Evolutionary conservation across 139 green algal genomes (phyloP), one percentile per base, ranked within the genome.

Genomic region (Micractinium conductrix): DNA sequence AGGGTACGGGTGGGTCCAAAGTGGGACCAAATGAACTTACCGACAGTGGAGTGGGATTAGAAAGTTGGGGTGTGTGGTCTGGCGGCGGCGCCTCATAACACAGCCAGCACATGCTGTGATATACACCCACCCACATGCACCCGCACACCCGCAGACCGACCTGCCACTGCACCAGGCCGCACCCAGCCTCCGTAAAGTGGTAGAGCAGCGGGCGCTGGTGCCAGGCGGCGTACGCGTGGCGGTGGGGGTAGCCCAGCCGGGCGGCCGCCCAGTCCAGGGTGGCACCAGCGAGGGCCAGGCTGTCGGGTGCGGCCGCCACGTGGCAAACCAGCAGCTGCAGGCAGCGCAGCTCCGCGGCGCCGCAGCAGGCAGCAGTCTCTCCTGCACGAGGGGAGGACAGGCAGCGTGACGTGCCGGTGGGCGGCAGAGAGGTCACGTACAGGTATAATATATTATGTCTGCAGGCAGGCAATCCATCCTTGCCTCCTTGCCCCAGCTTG

Each of bases 311-410:
- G 16, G 35, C 16, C 2, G 88, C 87, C 55, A 84, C 89, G 62
- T 93, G 85, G 16, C 30, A 42, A 44, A 62, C 80, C 58, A 91
- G 38, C 53, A 90, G 68, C 40, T 87, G 79, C 37, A 91, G 33
- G 40, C 78, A 83, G 28, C 83, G 38, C 40, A 79, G 62, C 86
- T 93, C 89, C 12, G 91, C 48, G 0, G 45, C 33, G 24, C 22
- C 65, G 63, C 87, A 86, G 40, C 71, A 65, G 38, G 72, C 68
- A 14, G 85, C 78, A 28, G 71, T 53, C 44, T 90, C 81, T 6
- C 60, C 85, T 91, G 72, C 50, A 38, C 0, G 40, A 35, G 42
- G 22, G 48, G 9, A 33, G 37, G 75, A n/a, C n/a, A n/a, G n/a
- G n/a, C n/a, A n/a, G n/a, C n/a, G n/a, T n/a, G n/a, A n/a, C n/a